Conservation (phyloP, 208 protist genomes). For the Acanthamoeba healyi region DNA sequence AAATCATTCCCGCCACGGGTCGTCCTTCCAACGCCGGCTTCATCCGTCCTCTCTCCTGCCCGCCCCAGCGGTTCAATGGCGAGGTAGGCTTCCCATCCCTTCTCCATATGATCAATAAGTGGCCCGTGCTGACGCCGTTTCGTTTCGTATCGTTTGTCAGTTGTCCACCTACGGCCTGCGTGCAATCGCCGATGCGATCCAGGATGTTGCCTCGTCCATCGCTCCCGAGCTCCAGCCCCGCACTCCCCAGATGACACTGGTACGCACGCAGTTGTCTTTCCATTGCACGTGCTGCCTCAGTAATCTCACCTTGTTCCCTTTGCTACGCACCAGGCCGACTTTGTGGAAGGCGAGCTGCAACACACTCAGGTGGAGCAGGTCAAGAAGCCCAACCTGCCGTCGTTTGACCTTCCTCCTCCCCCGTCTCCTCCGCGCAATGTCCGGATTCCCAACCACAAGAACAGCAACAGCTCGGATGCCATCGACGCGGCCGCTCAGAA, state of each 20-base stretch:
- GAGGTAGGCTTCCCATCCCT: not conserved
- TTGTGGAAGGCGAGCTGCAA: slow-evolving; percentile 15
- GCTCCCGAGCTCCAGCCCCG: slow-evolving; percentile 8
- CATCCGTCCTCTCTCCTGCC: slow-evolving; percentile 17
- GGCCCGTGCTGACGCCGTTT: too few relatives aligned
- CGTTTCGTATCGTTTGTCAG: not conserved
- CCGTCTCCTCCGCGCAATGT: slow-evolving; percentile 2
- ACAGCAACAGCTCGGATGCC: not conserved
- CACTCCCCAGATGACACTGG: slow-evolving; percentile 41
- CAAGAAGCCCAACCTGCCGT: slow-evolving; percentile 62
- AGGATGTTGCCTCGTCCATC: not conserved
- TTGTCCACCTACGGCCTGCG: slow-evolving; percentile 50
- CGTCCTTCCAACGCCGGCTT: not conserved
- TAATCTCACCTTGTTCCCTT: not conserved
- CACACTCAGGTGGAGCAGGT: not conserved
- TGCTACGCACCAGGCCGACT: not conserved
- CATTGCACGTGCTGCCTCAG: not conserved
- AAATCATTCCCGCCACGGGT: not conserved
- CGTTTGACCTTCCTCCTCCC: slow-evolving; percentile 43
- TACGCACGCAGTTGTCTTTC: not conserved
- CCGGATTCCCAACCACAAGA: not conserved
- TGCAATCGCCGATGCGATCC: slow-evolving; percentile 13
- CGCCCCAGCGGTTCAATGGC: slow-evolving; percentile 20
- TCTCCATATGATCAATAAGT: too few relatives aligned
- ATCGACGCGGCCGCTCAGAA: not conserved